A percentile compares a stretch with the other conserved stretches of the same genome.
Evolutionary conservation across 768 basidiomycete genomes (phyloP).

Genomic region (Pholiota molesta): DNA sequence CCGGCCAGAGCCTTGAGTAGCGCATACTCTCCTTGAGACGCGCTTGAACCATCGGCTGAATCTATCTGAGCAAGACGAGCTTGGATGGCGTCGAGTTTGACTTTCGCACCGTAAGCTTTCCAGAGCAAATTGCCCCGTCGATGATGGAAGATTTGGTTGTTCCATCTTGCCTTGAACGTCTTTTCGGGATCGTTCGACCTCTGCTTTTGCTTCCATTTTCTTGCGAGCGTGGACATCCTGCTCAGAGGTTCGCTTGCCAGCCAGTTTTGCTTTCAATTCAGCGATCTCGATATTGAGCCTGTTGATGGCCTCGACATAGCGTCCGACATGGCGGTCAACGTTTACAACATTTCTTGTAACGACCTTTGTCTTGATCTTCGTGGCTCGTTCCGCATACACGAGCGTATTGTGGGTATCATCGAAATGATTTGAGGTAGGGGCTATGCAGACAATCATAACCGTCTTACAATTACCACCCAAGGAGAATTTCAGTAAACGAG

Average conservation of each 20-base stretch:
- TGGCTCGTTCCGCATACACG: constrained; percentile 95
- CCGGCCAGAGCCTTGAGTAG: constrained; percentile 67
- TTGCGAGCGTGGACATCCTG: constrained; percentile 66
- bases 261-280: constrained; percentile 84
- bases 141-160: constrained; percentile 69
- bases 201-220: constrained; percentile 68
- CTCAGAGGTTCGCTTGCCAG: constrained; percentile 68
- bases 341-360: constrained; percentile 95
- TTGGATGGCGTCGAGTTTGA: constrained; percentile 66
- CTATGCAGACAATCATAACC: constrained; percentile 98
- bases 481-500: constrained; percentile 95
- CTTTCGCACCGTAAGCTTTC: constrained; percentile 68
- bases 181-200: constrained; percentile 72
- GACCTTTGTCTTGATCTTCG: constrained; percentile 98
- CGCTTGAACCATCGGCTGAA: constrained; percentile 37
- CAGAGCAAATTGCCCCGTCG: constrained; percentile 77
- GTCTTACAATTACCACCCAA: constrained; percentile 99
- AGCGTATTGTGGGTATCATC: constrained; percentile 99
- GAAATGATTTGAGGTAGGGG: constrained; percentile 93
- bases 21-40: constrained; percentile 71
- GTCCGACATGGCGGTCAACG: constrained; percentile 92
- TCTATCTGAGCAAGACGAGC: constrained; percentile 64
- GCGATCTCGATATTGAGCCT: constrained; percentile 82
- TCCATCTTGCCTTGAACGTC: constrained; percentile 75
- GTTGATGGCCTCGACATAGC: constrained; percentile 94